phyloP scores from a whole-genome alignment of 2,329 filamentous ascomycete species.

The Dothiorella sarmentorum region DNA sequence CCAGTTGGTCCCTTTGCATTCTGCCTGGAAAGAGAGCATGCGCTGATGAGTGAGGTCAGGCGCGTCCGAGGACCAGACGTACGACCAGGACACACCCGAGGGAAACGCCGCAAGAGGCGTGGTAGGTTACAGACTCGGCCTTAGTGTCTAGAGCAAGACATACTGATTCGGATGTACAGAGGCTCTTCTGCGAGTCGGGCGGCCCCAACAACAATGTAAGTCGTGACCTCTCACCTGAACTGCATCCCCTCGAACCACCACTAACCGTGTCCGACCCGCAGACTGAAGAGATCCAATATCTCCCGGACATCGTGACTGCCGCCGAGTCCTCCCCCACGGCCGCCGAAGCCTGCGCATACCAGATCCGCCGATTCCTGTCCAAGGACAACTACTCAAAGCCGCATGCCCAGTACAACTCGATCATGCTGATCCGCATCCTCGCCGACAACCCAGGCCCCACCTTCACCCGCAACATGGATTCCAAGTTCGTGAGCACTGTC shows the following conservation, averaged over 20 bases:
- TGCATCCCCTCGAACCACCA: neutral
- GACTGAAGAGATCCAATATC: constrained; percentile 86
- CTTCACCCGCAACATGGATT: constrained; percentile 88
- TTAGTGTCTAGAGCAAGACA: neutral
- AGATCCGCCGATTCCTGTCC: constrained; percentile 78
- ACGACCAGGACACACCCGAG: constrained; percentile 60
- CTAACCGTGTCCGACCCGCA: constrained; percentile 34
- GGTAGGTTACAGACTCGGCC: constrained; percentile 19
- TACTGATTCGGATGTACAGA: constrained; percentile 46
- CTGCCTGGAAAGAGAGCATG: neutral
- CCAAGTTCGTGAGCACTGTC: constrained; percentile 72
- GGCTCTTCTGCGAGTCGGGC: constrained; percentile 76
- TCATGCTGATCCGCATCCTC: constrained; percentile 92
- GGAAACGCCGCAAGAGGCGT: constrained; percentile 63
- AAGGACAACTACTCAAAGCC: constrained; percentile 64
- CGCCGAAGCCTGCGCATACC: constrained; percentile 73
- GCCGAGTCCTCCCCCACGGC: constrained; percentile 89
- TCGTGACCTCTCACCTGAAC: neutral
- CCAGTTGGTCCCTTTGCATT: constrained; percentile 17
- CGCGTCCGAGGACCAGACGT: constrained; percentile 22
- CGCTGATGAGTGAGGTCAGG: constrained; percentile 19
- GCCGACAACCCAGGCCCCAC: constrained; percentile 84
- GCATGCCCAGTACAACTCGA: constrained; percentile 86
- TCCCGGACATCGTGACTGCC: constrained; percentile 89
- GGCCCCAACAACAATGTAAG: constrained; percentile 47